Percentiles rank a stretch among this genome's conserved stretches.
These are phyloP conservation scores for Saccharomyces pastorianus DNA, from an alignment of 1,139 yeast genomes.

Conservation along the genomic window DNA sequence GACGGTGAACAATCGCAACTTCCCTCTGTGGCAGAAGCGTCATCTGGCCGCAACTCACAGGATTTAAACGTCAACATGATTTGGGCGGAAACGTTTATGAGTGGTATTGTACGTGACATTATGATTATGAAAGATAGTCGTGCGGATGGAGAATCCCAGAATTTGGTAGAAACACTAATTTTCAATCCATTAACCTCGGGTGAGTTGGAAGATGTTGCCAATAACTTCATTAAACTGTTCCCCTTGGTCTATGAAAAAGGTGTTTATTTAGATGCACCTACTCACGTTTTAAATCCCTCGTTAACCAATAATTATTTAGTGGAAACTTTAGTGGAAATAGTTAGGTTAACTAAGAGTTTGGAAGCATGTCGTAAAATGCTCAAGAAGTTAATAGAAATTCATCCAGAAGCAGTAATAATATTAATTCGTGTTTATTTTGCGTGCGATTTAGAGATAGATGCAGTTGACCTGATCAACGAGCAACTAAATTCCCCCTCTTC, in stretches of 20 bases:
- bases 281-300: constrained; percentile 44
- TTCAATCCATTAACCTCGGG: constrained; percentile 55
- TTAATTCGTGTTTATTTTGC: constrained; percentile 43
- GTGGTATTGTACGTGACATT: constrained; percentile 67
- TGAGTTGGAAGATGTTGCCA: constrained; percentile 35
- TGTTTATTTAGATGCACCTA: constrained; percentile 52
- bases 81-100: constrained; percentile 82
- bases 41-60: constrained; percentile 6
- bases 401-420: constrained; percentile 53
- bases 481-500: constrained; percentile 37
- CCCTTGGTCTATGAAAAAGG: constrained; percentile 60
- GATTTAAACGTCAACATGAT: constrained; percentile 35
- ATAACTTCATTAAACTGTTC: constrained; percentile 43
- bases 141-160: constrained; percentile 58
- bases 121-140: constrained; percentile 64
- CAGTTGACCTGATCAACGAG: constrained; percentile 57
- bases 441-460: constrained; percentile 71
- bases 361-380: constrained; percentile 56
- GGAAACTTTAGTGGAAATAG: constrained; percentile 67
- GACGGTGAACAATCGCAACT: constrained; percentile 39
- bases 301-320: constrained; percentile 75
- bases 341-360: constrained; percentile 61
- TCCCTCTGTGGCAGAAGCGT: background rate
- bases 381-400: constrained; percentile 27
- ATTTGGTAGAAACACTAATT: constrained; percentile 52